phyloP scores from a whole-genome alignment of 2,329 filamentous ascomycete species.

The Hypomyces perniciosus region DNA sequence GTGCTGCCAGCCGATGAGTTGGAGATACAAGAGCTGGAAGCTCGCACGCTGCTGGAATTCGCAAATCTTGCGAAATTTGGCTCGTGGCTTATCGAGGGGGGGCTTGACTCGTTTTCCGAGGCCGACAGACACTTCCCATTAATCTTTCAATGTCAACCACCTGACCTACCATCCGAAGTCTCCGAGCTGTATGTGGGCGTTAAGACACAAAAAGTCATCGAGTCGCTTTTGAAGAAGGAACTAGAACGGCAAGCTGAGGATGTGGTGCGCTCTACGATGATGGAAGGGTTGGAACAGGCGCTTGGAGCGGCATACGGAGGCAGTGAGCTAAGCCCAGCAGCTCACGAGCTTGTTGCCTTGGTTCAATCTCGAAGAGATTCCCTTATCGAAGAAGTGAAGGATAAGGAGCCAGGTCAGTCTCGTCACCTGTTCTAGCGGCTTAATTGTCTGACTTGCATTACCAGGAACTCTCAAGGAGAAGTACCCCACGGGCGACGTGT shows the following conservation, averaged over 20 bases:
- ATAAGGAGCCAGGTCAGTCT: constrained; percentile 17
- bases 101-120: constrained; percentile 34
- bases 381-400: constrained; percentile 23
- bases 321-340: constrained; percentile 28
- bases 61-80: constrained; percentile 45
- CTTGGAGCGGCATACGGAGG: constrained; percentile 30
- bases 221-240: constrained; percentile 43
- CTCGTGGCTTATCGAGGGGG: constrained; percentile 33
- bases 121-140: constrained; percentile 41
- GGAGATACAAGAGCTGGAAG: constrained; percentile 27
- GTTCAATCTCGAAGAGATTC: constrained; percentile 29
- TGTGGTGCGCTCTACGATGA: constrained; percentile 50
- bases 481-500: constrained; percentile 35
- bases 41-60: constrained; percentile 36
- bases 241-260: constrained; percentile 47
- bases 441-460: constrained; percentile 11
- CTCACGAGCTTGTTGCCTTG: constrained; percentile 29
- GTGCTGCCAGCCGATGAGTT: constrained; percentile 30
- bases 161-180: constrained; percentile 37
- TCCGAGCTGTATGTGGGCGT: constrained; percentile 41
- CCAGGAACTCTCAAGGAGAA: constrained; percentile 29
- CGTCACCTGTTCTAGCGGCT: neutral
- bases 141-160: constrained; percentile 39
- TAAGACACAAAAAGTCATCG: constrained; percentile 47
- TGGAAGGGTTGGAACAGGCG: constrained; percentile 48